Conservation (phyloP, 495 filamentous ascomycete genomes). For the Hypoxylon crocopeplum region DNA sequence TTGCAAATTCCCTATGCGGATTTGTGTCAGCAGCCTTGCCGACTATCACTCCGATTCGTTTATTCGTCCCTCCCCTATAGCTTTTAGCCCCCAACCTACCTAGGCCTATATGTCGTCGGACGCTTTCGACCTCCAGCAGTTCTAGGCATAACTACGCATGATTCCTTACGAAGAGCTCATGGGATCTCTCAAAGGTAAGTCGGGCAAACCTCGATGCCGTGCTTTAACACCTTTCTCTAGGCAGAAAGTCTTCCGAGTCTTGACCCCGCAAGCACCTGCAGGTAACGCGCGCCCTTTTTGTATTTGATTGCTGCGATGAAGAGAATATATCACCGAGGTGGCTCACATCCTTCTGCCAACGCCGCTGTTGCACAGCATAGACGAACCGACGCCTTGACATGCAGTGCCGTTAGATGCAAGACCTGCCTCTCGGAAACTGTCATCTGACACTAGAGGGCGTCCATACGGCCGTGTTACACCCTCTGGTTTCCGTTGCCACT, state of each 20-base stretch:
- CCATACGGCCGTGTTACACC: neutral
- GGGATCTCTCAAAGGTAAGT: neutral
- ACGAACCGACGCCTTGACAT: constrained; percentile 4
- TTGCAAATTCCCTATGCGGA: neutral
- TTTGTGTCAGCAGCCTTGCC: constrained; percentile 5
- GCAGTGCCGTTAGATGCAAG: constrained; percentile 3
- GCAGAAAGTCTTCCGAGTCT: too few relatives aligned
- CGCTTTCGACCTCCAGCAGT: too few relatives aligned
- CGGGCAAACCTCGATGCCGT: neutral
- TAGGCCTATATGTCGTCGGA: neutral
- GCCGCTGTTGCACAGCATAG: constrained; percentile 25
- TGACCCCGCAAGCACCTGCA: neutral
- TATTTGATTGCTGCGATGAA: too few relatives aligned
- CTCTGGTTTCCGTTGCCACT: constrained; percentile 1
- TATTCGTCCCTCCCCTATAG: neutral
- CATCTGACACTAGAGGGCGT: constrained; percentile 19
- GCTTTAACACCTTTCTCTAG: neutral
- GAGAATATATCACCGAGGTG: neutral
- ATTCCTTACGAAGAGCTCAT: too few relatives aligned
- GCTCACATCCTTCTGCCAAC: neutral
- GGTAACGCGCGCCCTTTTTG: too few relatives aligned
- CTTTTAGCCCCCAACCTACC: constrained; percentile 6
- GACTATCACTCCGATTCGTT: neutral
- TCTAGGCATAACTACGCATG: neutral
- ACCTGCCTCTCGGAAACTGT: constrained; percentile 17